A percentile compares a stretch with the other conserved stretches of the same genome.
Conservation (phyloP, 352 stramenopile species). For the Saprolegnia diclina region DNA sequence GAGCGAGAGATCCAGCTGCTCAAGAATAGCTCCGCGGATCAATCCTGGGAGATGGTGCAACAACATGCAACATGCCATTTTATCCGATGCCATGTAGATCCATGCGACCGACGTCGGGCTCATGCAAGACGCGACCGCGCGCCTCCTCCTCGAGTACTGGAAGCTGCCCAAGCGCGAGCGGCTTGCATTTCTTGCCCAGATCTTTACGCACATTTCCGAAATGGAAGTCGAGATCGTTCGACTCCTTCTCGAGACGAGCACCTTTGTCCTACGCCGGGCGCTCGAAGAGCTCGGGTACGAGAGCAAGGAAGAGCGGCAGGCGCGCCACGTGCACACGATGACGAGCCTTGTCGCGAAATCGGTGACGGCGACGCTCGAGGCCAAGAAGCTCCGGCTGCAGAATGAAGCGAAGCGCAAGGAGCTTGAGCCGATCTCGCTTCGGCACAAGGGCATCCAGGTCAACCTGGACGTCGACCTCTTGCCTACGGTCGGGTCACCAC, state of each 20-base stretch:
- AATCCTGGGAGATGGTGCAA: slow-evolving; percentile 26
- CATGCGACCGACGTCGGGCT: slow-evolving; percentile 38
- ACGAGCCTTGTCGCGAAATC: slow-evolving; percentile 17
- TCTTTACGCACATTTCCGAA: slow-evolving; percentile 51
- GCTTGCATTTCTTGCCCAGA: slow-evolving; percentile 60
- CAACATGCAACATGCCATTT: neutral
- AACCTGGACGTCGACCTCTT: slow-evolving; percentile 1
- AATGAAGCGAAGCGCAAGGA: neutral
- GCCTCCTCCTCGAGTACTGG: slow-evolving; percentile 63
- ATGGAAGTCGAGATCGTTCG: slow-evolving; percentile 43
- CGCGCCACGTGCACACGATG: neutral
- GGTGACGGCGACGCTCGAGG: slow-evolving; percentile 10
- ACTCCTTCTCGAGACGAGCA: slow-evolving; percentile 48
- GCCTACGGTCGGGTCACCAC: neutral
- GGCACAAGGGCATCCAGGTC: slow-evolving; percentile 26
- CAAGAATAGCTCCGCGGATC: slow-evolving; percentile 19
- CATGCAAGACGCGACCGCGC: slow-evolving; percentile 50
- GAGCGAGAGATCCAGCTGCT: slow-evolving; percentile 51
- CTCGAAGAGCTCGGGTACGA: slow-evolving; percentile 25
- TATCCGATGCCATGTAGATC: neutral
- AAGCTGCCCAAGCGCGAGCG: slow-evolving; percentile 49
- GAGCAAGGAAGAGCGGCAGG: neutral
- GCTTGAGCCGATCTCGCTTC: slow-evolving; percentile 21
- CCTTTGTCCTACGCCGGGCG: slow-evolving; percentile 20
- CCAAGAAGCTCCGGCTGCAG: slow-evolving; percentile 2